Percentiles rank a stretch among this genome's conserved stretches.
Evolutionary conservation across 2,329 filamentous ascomycete genomes (phyloP).

Genomic region (Trichophyton verrucosum): DNA sequence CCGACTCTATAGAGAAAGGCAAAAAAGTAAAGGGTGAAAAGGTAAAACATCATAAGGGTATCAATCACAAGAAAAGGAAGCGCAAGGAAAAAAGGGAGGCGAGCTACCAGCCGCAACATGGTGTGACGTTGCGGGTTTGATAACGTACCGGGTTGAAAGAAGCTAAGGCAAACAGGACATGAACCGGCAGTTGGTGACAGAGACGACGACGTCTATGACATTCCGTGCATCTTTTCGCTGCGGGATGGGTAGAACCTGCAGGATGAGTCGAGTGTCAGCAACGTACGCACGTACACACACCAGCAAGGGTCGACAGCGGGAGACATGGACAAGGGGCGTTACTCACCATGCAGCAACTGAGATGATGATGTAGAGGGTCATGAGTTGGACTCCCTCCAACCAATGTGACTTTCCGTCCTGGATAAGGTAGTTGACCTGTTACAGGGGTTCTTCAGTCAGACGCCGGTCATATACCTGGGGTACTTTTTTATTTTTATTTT

Average conservation of each 20-base stretch:
- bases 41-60: neutral
- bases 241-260: neutral
- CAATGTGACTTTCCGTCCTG: conserved; percentile 47
- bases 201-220: neutral
- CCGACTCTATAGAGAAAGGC: neutral
- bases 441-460: conserved; percentile 15
- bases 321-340: neutral
- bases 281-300: neutral
- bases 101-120: neutral
- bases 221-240: neutral
- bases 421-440: conserved; percentile 51
- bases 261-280: neutral
- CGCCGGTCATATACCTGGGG: too few species aligned
- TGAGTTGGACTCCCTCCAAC: conserved; percentile 50
- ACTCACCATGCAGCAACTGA: conserved; percentile 45
- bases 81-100: neutral
- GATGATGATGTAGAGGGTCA: conserved; percentile 51
- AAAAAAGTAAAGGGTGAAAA: neutral
- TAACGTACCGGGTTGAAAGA: neutral
- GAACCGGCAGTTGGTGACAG: neutral
- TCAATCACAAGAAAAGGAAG: neutral
- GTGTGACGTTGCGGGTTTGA: neutral
- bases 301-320: too few species aligned
- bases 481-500: too few species aligned
- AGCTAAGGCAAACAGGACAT: neutral